phyloP scores from a whole-genome alignment of 2,329 filamentous ascomycete genomes.

The Helotiales sp. region DNA sequence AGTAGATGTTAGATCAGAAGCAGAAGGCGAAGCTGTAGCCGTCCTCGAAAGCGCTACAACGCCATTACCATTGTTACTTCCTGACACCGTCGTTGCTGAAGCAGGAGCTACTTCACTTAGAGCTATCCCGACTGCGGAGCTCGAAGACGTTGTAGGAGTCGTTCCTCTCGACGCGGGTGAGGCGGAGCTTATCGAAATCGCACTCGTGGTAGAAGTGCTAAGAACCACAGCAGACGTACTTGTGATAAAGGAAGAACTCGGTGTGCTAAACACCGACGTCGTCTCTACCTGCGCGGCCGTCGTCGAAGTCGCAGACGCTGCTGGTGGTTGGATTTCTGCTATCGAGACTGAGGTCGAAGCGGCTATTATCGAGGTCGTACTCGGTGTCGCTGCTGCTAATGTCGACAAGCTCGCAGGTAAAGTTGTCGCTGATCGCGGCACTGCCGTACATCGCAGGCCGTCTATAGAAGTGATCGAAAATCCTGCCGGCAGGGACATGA shows the following conservation, averaged over 20 bases:
- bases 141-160: conserved; percentile 28
- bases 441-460: conserved; percentile 54
- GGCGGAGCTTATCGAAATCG: conserved; percentile 6
- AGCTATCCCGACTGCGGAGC: conserved; percentile 25
- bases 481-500: conserved; percentile 49
- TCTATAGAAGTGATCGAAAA: conserved; percentile 50
- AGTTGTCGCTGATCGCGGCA: conserved; percentile 41
- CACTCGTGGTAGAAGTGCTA: conserved; percentile 9
- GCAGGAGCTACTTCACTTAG: conserved; percentile 24
- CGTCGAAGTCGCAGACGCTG: conserved; percentile 9
- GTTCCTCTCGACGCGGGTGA: conserved; percentile 27
- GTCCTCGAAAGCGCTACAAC: conserved; percentile 17
- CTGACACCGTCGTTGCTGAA: conserved; percentile 16
- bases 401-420: conserved; percentile 18
- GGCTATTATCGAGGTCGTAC: conserved; percentile 4
- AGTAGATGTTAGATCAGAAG: conserved; percentile 14
- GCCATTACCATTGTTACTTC: conserved; percentile 9
- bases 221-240: conserved; percentile 15
- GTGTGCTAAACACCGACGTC: conserved; percentile 17
- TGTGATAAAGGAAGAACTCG: not conserved
- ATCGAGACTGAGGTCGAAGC: not conserved
- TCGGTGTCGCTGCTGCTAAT: conserved; percentile 9
- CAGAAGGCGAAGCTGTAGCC: conserved; percentile 12
- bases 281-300: conserved; percentile 16
- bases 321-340: not conserved